These are phyloP conservation scores for Craspedostauros australis DNA, from an alignment of 108 stramenopile genomes.

Conservation along the genomic window DNA sequence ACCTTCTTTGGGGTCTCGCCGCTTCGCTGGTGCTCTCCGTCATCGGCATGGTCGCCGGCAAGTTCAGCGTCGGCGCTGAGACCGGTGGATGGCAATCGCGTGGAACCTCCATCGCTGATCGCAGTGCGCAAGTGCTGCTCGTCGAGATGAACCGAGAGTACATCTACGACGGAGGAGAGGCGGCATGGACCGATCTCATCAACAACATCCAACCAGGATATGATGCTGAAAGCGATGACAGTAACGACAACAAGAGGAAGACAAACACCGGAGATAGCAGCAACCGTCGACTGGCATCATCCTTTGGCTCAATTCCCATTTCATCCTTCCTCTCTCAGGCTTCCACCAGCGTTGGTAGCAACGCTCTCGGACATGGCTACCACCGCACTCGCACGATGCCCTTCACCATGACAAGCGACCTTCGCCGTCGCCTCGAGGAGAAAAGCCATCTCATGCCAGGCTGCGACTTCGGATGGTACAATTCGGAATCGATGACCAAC, in stretches of 20 bases:
- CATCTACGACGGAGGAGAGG: conserved; percentile 16
- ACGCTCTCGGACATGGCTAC: no score
- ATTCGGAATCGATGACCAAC: neutral
- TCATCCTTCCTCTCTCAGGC: no score
- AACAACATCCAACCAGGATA: conserved; percentile 29
- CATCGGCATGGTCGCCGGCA: conserved; percentile 34
- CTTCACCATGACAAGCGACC: neutral
- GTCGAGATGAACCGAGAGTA: conserved; percentile 9
- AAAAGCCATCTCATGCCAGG: conserved; percentile 1
- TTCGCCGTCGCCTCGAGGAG: neutral
- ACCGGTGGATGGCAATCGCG: conserved; percentile 41
- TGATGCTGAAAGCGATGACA: no score
- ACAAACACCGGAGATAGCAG: no score
- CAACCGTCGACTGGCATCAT: neutral
- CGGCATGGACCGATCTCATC: conserved; percentile 29
- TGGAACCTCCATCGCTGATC: conserved; percentile 43
- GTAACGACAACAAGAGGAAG: no score
- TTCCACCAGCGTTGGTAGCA: no score
- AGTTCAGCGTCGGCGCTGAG: conserved; percentile 30
- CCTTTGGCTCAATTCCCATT: no score
- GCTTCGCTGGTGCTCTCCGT: no score
- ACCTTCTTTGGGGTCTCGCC: no score
- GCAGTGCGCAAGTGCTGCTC: conserved; percentile 28
- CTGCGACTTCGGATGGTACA: conserved; percentile 28
- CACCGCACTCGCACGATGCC: neutral